These are phyloP conservation scores for Paramecium sexaurelia DNA, from an alignment of 73 alveolate genomes.

Conservation along the genomic window DNA sequence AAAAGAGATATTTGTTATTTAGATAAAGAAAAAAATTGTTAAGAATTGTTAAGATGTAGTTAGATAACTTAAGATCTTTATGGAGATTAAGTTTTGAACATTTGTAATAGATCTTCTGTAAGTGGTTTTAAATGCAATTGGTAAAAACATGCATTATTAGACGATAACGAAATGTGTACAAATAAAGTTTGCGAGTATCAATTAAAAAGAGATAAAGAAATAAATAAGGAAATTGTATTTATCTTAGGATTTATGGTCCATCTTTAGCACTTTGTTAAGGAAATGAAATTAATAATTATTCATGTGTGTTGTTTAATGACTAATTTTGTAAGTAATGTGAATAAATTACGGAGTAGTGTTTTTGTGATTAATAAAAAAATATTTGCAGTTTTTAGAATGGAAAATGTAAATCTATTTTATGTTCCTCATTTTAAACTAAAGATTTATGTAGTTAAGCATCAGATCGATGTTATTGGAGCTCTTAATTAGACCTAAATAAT, in stretches of 20 bases:
- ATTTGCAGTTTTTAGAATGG: neutral
- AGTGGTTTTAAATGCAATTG: neutral
- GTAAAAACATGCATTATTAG: neutral
- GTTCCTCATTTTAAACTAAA: neutral
- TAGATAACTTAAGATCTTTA: neutral
- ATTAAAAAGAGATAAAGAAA: too few relatives aligned
- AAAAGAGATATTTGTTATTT: neutral
- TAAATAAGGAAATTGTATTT: too few relatives aligned
- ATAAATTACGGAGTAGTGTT: neutral
- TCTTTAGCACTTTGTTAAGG: conserved; percentile 16
- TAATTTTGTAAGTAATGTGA: neutral
- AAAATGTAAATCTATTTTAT: neutral
- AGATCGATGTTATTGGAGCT: conserved; percentile 35
- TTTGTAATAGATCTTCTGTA: neutral
- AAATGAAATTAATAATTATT: neutral
- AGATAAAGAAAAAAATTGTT: neutral
- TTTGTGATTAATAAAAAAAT: neutral
- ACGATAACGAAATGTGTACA: neutral
- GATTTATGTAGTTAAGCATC: neutral
- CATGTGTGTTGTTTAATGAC: neutral
- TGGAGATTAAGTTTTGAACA: neutral
- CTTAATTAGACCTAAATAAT: neutral
- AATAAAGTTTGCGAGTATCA: neutral
- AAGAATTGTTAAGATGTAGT: neutral
- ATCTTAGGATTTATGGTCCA: conserved; percentile 3